Base-by-base conservation (phyloP, 2,329 filamentous ascomycete genomes). In the Diaporthe citrichinensis region DNA sequence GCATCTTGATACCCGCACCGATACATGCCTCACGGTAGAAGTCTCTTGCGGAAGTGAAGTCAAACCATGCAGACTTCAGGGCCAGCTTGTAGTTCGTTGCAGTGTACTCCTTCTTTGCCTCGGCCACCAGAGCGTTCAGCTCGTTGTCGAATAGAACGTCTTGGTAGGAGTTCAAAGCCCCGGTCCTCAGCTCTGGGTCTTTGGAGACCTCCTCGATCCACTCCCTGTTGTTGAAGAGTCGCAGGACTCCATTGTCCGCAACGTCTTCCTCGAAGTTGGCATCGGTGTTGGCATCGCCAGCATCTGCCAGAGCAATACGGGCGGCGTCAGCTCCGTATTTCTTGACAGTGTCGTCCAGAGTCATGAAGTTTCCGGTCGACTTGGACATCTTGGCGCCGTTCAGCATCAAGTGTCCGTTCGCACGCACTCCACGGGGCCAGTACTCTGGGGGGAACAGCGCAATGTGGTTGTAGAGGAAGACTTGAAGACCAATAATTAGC, bases 371-470 rank as follows among this genome's bases (percentile, higher is more conserved):
- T 77, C 97, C 97, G 0, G 96, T 98, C 72, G 94, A 96, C 88
- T 99, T 99, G 84, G 92, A 94, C 97, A 99, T 99, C 90, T 99
- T 99, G 83, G 98, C 95, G 68, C 96, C 96, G 83, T 99, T 99
- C 78, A 99, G 89, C 84, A 98, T 92, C 81, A 98, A 87, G 86
- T 98, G 96, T 1, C 97, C 97, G 82, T 99, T 99, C 77, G 94
- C 93, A 78, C 97, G 94, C 79, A 98, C 90, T 77, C 92, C 92
- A 71, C 90, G 90, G 15, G 97, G 97, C 95, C 96, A 98, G 88
- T 95, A 97, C 84, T 96, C 91, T 76, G 91, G 90, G 17, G 92
- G 91, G 89, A 98, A 98, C 58, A 99, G 90, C 15, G 97, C 97
- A 78, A 97, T 85, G 84, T 98, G 97, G 79, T 96, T 93, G 87